Conservation (phyloP, 1,139 yeast species). For the Pneumocystis carinii region DNA sequence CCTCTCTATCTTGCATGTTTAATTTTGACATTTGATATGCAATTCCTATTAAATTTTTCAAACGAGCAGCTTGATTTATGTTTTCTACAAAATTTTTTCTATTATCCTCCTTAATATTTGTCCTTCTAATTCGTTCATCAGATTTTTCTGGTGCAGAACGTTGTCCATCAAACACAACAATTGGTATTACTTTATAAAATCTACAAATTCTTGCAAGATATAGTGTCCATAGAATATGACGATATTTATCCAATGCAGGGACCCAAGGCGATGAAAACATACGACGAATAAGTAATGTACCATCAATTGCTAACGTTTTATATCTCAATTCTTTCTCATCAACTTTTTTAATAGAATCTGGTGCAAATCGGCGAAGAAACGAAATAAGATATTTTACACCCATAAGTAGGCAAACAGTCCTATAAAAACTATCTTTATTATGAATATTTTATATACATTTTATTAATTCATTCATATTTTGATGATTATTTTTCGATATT, state of each 20-base stretch:
- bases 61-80: not conserved
- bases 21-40: not conserved
- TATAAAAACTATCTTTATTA: not conserved
- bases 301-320: constrained; percentile 2
- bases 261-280: not conserved
- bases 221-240: not conserved
- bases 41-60: not conserved
- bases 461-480: not conserved
- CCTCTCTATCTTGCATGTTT: not conserved
- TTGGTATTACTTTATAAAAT: not conserved
- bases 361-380: not conserved
- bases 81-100: not conserved
- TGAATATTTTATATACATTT: not conserved
- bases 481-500: not conserved
- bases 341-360: not conserved
- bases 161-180: constrained; percentile 1
- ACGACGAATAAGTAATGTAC: not conserved
- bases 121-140: not conserved
- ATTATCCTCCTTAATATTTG: not conserved
- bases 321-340: not conserved
- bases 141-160: not conserved
- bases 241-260: not conserved
- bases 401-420: not conserved
- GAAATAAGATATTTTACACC: not conserved
- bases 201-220: constrained; percentile 2